These are phyloP conservation scores for Flaveria brownii DNA, from an alignment of 129 eudicot species.

Conservation along the genomic window DNA sequence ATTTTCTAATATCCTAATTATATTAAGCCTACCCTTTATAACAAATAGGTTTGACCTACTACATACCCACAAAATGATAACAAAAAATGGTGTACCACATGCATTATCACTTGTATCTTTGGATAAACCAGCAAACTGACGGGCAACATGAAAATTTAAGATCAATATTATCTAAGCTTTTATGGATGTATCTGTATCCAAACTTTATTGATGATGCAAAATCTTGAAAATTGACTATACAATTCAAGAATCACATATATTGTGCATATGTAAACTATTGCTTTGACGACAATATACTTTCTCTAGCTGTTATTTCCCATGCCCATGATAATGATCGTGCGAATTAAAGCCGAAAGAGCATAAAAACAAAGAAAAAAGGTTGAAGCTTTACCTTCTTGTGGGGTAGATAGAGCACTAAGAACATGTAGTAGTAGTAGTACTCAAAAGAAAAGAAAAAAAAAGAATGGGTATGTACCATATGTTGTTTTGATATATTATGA, in stretches of 20 bases:
- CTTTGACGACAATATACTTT: not conserved
- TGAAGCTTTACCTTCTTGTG: constrained; percentile 42
- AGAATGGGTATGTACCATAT: constrained; percentile 34
- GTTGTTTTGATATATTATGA: constrained; percentile 37
- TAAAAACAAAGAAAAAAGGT: constrained; percentile 26
- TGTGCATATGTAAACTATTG: constrained; percentile 3
- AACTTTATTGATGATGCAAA: constrained; percentile 19
- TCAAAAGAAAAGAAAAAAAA: constrained; percentile 9
- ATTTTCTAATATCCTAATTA: constrained; percentile 1
- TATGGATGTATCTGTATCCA: constrained; percentile 18
- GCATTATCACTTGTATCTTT: constrained; percentile 25
- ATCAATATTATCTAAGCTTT: not conserved
- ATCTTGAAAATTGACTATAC: constrained; percentile 34
- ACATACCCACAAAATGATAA: constrained; percentile 9
- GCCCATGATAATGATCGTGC: constrained; percentile 22
- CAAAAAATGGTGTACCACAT: constrained; percentile 23
- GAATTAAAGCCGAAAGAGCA: constrained; percentile 20
- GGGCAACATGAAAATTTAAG: constrained; percentile 6
- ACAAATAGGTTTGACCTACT: constrained; percentile 19
- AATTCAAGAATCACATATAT: constrained; percentile 17
- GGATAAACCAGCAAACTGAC: not conserved
- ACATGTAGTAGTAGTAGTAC: constrained; percentile 32
- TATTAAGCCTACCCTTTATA: constrained; percentile 22
- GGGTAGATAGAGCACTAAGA: constrained; percentile 56
- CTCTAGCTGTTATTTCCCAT: constrained; percentile 20